Evolutionary conservation across 768 basidiomycete species (phyloP).

Genomic region (Leucosporidium yakuticum): DNA sequence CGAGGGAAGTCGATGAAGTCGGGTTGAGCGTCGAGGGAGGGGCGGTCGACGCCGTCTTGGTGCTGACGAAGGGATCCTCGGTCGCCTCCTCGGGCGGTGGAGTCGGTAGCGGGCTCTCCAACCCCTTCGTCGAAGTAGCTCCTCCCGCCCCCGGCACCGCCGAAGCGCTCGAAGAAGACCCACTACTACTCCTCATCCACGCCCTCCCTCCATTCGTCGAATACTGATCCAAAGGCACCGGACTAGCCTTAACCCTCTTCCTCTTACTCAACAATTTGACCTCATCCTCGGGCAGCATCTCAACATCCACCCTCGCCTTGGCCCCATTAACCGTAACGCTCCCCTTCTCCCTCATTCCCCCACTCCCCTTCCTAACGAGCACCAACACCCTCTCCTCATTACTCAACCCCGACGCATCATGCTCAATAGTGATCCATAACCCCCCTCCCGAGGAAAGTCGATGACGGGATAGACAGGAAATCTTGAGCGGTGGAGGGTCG

Average conservation of each 20-base stretch:
- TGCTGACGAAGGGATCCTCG: neutral
- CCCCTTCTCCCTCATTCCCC: slow-evolving; percentile 1
- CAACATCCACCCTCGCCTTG: slow-evolving; percentile 74
- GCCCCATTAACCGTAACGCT: slow-evolving; percentile 60
- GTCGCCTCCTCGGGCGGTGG: neutral
- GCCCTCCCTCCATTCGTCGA: slow-evolving; percentile 22
- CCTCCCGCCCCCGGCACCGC: neutral
- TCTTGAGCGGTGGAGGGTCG: slow-evolving; percentile 80
- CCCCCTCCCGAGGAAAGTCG: slow-evolving; percentile 86
- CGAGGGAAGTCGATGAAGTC: no score
- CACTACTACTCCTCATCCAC: neutral
- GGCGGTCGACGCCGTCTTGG: neutral
- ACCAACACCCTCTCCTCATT: slow-evolving; percentile 16
- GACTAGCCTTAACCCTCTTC: slow-evolving; percentile 76
- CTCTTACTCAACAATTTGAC: slow-evolving; percentile 72
- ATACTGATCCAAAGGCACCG: slow-evolving; percentile 86
- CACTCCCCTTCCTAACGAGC: slow-evolving; percentile 8
- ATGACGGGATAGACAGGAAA: slow-evolving; percentile 79
- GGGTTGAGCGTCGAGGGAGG: no score
- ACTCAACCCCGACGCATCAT: slow-evolving; percentile 57
- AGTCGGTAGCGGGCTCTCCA: neutral
- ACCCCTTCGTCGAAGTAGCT: neutral
- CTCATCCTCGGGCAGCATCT: slow-evolving; percentile 79
- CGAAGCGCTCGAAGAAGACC: neutral
- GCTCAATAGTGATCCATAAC: slow-evolving; percentile 84